Conservation (phyloP, 345 rosid genomes). For the Citrus mangshanensis region DNA sequence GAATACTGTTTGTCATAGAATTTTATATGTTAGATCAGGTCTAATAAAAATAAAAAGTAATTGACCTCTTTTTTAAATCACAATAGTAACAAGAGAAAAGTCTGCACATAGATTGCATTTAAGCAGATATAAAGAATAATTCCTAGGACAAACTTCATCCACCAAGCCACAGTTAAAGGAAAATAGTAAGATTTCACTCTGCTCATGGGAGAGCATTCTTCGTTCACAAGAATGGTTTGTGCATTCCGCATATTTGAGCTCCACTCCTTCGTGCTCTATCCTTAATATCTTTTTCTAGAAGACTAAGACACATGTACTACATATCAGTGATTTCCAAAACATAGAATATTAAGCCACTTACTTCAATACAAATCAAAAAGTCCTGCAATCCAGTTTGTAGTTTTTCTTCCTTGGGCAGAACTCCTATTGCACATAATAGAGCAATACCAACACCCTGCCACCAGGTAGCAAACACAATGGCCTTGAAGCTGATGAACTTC, state of each 20-base stretch:
- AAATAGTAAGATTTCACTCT: neutral
- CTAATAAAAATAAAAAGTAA: neutral
- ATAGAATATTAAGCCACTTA: constrained; percentile 24
- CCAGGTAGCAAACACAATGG: constrained; percentile 93
- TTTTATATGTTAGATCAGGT: neutral
- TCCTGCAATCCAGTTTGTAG: constrained; percentile 63
- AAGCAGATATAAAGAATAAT: neutral
- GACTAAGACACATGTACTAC: neutral
- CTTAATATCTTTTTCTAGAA: neutral
- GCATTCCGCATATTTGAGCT: neutral
- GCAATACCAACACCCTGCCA: constrained; percentile 94
- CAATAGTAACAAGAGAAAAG: neutral
- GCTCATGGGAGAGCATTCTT: neutral
- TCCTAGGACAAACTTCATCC: neutral
- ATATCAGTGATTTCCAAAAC: neutral
- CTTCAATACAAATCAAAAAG: constrained; percentile 81
- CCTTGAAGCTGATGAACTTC: constrained; percentile 92
- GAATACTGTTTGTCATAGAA: neutral
- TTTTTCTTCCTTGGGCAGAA: constrained; percentile 62
- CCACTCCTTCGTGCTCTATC: neutral
- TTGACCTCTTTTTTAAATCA: neutral
- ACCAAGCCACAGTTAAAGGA: neutral
- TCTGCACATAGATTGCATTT: neutral
- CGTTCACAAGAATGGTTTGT: neutral
- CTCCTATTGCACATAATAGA: constrained; percentile 48